Conservation (phyloP, 2,329 filamentous ascomycete genomes). For the Ceratocystis ficicola region DNA sequence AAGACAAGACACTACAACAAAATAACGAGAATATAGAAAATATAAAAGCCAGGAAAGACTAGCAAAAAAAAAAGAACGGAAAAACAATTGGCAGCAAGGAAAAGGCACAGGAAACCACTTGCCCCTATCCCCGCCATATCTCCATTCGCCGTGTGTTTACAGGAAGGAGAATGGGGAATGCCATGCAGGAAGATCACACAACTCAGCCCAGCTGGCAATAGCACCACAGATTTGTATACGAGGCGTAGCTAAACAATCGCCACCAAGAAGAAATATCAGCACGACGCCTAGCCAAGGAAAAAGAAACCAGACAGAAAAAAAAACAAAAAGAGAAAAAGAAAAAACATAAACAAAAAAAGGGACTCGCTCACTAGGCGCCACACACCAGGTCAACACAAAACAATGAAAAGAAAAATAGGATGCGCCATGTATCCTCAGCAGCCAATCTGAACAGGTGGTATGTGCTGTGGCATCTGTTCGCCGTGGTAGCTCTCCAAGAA, state of each 20-base stretch:
- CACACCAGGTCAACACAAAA: background rate
- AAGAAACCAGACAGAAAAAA: background rate
- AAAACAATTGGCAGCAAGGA: background rate
- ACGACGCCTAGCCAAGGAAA: background rate
- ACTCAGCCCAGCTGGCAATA: too few relatives aligned
- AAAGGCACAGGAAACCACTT: background rate
- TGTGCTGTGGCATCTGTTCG: slow-evolving; percentile 14
- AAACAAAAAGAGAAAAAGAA: background rate
- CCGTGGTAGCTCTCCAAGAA: slow-evolving; percentile 19
- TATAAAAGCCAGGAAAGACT: background rate
- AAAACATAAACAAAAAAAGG: slow-evolving; percentile 7
- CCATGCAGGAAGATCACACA: too few relatives aligned
- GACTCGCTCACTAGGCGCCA: background rate
- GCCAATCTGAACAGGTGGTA: slow-evolving; percentile 19
- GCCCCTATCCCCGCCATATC: background rate
- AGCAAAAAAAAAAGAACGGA: background rate
- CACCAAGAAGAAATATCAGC: background rate
- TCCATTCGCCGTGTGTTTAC: too few relatives aligned
- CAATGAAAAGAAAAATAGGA: background rate
- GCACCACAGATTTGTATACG: background rate
- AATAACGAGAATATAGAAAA: background rate
- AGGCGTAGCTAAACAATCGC: background rate
- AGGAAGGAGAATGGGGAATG: too few relatives aligned
- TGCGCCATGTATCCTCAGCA: background rate
- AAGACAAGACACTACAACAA: background rate